A percentile compares a stretch with the other conserved stretches of the same genome.
phyloP scores from a whole-genome alignment of 495 filamentous ascomycete species.

The Penicillium flavigenum region DNA sequence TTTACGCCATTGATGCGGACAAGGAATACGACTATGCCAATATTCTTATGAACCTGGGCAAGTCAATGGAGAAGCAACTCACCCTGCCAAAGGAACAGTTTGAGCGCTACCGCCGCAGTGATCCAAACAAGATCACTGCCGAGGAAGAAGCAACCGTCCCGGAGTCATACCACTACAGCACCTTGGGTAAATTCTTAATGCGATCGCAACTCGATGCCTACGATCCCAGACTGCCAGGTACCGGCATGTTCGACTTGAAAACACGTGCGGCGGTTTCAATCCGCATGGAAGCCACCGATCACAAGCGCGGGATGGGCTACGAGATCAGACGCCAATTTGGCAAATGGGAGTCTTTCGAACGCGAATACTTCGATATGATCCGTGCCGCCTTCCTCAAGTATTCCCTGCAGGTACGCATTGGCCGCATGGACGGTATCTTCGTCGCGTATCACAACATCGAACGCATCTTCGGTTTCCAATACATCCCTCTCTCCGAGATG shows the following conservation, averaged over 20 bases:
- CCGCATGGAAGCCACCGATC: constrained; percentile 75
- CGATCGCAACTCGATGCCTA: constrained; percentile 93
- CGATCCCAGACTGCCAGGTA: constrained; percentile 81
- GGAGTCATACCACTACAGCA: constrained; percentile 87
- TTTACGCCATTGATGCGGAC: constrained; percentile 96
- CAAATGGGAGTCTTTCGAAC: constrained; percentile 84
- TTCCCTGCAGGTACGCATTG: constrained; percentile 91
- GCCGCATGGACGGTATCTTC: constrained; percentile 98
- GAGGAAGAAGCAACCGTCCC: constrained; percentile 64
- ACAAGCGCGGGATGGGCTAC: constrained; percentile 77
- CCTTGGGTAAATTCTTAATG: constrained; percentile 86
- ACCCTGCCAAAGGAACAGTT: constrained; percentile 77
- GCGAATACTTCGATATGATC: constrained; percentile 97
- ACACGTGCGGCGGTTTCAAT: constrained; percentile 88
- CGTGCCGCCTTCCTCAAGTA: constrained; percentile 94
- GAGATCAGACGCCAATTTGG: constrained; percentile 76
- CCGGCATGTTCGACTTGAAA: constrained; percentile 96
- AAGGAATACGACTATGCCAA: constrained; percentile 88
- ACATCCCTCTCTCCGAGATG: constrained; percentile 83
- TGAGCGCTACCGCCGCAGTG: constrained; percentile 73
- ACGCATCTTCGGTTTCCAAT: constrained; percentile 97
- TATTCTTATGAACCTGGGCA: constrained; percentile 84
- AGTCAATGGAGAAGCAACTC: constrained; percentile 95
- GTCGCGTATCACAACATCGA: constrained; percentile 96
- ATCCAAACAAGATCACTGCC: constrained; percentile 58